Conservation (phyloP, 2,329 filamentous ascomycete species). For the Alternaria sp. region DNA sequence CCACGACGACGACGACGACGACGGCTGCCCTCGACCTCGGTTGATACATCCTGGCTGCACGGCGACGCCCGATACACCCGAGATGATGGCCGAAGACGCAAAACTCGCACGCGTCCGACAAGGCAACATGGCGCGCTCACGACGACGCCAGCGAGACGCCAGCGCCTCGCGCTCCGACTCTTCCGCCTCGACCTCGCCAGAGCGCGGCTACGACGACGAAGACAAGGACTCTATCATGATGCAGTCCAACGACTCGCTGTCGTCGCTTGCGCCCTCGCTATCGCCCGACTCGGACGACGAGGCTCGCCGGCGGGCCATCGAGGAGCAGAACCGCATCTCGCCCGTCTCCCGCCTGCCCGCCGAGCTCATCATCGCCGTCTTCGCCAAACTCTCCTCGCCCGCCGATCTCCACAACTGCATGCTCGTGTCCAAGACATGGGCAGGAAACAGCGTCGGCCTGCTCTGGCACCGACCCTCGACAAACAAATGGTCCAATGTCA, state of each 20-base stretch:
- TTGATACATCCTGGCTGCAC: background rate
- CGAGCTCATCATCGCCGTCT: conserved; percentile 93
- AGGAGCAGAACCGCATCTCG: conserved; percentile 73
- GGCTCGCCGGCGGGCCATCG: conserved; percentile 62
- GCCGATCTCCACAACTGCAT: conserved; percentile 85
- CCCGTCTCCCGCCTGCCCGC: conserved; percentile 87
- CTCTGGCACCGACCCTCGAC: conserved; percentile 95
- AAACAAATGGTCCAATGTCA: conserved; percentile 82
- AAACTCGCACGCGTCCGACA: conserved; percentile 15
- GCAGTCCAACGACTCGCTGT: conserved; percentile 87
- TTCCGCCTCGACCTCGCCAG: conserved; percentile 78
- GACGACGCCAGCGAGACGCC: conserved; percentile 42
- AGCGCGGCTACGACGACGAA: conserved; percentile 82
- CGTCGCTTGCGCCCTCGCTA: conserved; percentile 83
- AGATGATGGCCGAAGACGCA: conserved; percentile 21
- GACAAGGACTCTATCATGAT: conserved; percentile 92
- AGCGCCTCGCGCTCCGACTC: conserved; percentile 55
- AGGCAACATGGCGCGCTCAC: conserved; percentile 44
- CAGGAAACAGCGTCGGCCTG: conserved; percentile 87
- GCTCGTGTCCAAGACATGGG: conserved; percentile 94
- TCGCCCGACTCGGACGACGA: conserved; percentile 79
- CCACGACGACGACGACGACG: conserved; percentile 1
- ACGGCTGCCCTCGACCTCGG: conserved; percentile 1
- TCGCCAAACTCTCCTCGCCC: conserved; percentile 79
- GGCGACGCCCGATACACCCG: conserved; percentile 8